Evolutionary conservation across 1,284 basidiomycete genomes (phyloP), one percentile per base, ranked within the genome.

Genomic region (Phellopilus nigrolimitatus): DNA sequence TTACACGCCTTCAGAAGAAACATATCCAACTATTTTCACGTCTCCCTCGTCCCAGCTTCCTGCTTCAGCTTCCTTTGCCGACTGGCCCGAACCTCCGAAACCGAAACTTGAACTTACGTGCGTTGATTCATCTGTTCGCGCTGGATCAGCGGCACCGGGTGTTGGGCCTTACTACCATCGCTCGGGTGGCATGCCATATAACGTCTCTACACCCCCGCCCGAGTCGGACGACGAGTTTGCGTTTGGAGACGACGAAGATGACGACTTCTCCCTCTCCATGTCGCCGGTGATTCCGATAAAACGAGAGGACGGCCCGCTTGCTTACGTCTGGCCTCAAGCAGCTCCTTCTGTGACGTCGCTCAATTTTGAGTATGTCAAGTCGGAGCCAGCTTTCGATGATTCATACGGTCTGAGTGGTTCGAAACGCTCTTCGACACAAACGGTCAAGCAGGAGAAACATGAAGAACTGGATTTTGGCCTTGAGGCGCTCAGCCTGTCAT

Each of bases 201-300:
- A 74, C 50, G 65, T 75, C 38, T 76, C 73, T 13, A 82, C 84
- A 0, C 80, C 78, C 2, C 84, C 76, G 24, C 76, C 75, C 1
- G 84, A 88, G 57, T 84, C 82, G 1, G 83, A 85, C 28, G 71
- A 70, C 56, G 83, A 85, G 54, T 45, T 40, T 30, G 42, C 28
- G 13, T 27, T 51, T 41, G 66, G 70, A 22, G 61, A 59, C 37
- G 45, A 56, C 15, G 54, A 49, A 15, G 56, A 57, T 15, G 56
- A 59, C 21, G 43, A 48, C 17, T 31, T 42, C 66, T 66, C 30
- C 70, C 72, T 45, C 22, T 38, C 44, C 17, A 28, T 49, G 41
- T 54, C 52, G 15, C 45, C 37, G 1, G 30, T 31, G 12, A 12
- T 55, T 10, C 27, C 24, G 21, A 28, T 31, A 6, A 49, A 54